Base-by-base conservation (phyloP, 1,139 yeast genomes). In the Geotrichum phurueaensis region DNA sequence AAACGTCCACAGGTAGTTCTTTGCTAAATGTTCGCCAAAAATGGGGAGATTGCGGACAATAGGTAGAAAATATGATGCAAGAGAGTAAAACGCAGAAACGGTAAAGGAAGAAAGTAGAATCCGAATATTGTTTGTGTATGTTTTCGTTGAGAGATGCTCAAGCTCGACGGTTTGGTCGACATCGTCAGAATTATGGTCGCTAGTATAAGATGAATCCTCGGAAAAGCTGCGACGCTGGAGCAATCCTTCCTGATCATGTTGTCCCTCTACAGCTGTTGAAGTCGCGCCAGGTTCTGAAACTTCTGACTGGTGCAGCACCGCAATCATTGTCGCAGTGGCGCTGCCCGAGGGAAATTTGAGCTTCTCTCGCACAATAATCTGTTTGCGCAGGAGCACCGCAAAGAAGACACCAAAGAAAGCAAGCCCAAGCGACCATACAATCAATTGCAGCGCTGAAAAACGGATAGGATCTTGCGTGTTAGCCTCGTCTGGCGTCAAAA, bases 401-500 rank as follows among this genome's bases (percentile, higher is more conserved):
- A 94, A 91, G 73, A 92, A 94, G 1, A 94, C 96, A 0, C 99
- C 99, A 76, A 92, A 91, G 62, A 91, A 86, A 0, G 96, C 96
- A 61, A 94, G 76, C 0, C 97, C 97, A 1, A 82, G 69, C 0
- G 94, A 85, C 98, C 98, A 94, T 4, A 87, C 71, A 39, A 89
- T 75, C 60, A 94, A 75, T 65, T 90, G 86, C 54, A 69, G 61
- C 2, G 80, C 55, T 0, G 73, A 66, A 31, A 20, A 33, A 22
- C 47, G 56, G 9, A 51, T 54, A 22, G 64, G 53, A 13, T 33
- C 66, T 0, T 80, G 79, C 1, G 79, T 73, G 1, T 97, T 97
- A 51, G 89, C 85, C 70, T 92, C 97, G 53, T 85, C 90, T 0
- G 80, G 77, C 1, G 89, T 84, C 64, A 94, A 74, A 68, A 92